phyloP scores from a whole-genome alignment of 441 rosid genomes.

The Corymbia calophylla region DNA sequence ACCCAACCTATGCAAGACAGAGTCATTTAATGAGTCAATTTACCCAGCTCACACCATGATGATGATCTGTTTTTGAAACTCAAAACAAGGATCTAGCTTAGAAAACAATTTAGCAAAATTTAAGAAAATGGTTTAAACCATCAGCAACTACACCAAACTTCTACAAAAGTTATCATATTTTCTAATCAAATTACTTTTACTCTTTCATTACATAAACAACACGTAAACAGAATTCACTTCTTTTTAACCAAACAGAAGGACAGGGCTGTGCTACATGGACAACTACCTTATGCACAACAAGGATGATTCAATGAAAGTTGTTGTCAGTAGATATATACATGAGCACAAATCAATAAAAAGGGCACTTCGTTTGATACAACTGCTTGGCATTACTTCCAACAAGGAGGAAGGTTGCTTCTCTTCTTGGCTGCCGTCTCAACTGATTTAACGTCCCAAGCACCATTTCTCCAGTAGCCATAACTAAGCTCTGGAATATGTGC shows the following conservation, averaged over 20 bases:
- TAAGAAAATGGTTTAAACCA: background rate
- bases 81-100: no score
- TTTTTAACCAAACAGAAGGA: background rate
- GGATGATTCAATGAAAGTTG: background rate
- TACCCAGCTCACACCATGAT: background rate
- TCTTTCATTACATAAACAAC: background rate
- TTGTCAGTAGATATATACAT: background rate
- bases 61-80: background rate
- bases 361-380: background rate
- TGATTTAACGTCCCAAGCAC: background rate
- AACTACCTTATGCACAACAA: background rate
- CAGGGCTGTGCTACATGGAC: background rate
- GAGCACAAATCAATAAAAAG: background rate
- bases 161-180: background rate
- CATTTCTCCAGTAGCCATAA: background rate
- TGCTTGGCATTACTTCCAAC: background rate
- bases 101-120: background rate
- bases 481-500: background rate
- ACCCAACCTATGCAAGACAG: background rate
- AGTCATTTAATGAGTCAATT: background rate
- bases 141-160: background rate
- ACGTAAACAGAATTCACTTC: background rate
- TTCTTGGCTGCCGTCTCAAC: background rate
- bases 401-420: background rate
- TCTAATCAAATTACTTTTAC: background rate